Conservation (phyloP, 176 grass and related monocot species). For the Puccinellia tenuiflora region DNA sequence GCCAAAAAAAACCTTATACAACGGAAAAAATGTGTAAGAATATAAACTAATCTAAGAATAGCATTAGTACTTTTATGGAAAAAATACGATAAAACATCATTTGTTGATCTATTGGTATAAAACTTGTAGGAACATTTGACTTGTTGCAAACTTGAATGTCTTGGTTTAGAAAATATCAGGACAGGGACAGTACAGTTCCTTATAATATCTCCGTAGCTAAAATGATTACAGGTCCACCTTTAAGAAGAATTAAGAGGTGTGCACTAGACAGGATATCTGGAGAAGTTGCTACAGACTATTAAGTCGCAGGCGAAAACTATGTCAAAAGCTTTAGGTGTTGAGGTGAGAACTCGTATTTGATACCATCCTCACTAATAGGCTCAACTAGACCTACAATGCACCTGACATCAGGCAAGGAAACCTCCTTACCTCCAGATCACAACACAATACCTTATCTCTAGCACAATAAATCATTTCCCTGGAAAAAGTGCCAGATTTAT, state of each 20-base stretch:
- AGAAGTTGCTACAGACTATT: not conserved
- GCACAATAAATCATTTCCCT: not conserved
- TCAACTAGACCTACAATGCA: slow-evolving; percentile 8
- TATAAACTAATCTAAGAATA: too few species aligned
- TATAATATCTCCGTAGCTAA: not conserved
- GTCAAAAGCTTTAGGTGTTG: not conserved
- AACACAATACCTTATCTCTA: not conserved
- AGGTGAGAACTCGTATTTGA: not conserved
- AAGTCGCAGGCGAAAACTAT: not conserved
- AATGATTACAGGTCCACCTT: not conserved
- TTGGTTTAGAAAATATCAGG: not conserved
- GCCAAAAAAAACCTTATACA: too few species aligned
- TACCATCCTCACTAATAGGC: not conserved
- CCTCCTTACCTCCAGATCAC: not conserved
- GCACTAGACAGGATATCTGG: not conserved
- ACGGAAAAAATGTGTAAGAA: too few species aligned
- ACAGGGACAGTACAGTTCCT: not conserved
- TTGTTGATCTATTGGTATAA: not conserved
- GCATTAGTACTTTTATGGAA: not conserved
- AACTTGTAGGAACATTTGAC: not conserved
- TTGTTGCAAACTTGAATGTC: not conserved
- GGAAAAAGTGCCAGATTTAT: not conserved
- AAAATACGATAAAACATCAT: not conserved
- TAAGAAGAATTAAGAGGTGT: slow-evolving; percentile 6
- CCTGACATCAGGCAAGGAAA: not conserved